Conservation (phyloP, 352 stramenopile species). For the Pythium brassicae region DNA sequence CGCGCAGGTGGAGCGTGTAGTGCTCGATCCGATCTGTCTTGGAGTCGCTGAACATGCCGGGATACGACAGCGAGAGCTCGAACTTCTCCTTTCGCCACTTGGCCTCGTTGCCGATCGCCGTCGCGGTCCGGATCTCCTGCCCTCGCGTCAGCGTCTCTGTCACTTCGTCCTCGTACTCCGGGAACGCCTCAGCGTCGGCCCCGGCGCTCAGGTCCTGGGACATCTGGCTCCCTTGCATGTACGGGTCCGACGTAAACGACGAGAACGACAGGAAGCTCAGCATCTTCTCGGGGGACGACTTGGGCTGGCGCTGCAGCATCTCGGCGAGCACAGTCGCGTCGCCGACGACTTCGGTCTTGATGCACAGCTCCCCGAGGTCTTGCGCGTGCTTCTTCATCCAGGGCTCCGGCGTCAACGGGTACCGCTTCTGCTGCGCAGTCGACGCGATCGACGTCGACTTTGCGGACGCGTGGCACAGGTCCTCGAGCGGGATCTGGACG, state of each 20-base stretch:
- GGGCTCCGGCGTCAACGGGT: conserved; percentile 52
- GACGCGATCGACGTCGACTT: conserved; percentile 49
- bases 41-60: conserved; percentile 49
- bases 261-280: conserved; percentile 53
- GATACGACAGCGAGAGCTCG: conserved; percentile 55
- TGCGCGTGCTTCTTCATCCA: conserved; percentile 66
- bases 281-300: conserved; percentile 35
- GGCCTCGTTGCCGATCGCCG: conserved; percentile 20
- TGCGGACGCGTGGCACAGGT: conserved; percentile 53
- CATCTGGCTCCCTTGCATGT: conserved; percentile 23
- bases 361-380: conserved; percentile 56
- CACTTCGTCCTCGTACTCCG: conserved; percentile 41
- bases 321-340: conserved; percentile 52
- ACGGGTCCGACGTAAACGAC: conserved; percentile 41
- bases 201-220: conserved; percentile 1
- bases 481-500: conserved; percentile 56
- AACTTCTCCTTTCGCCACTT: conserved; percentile 66
- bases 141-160: conserved; percentile 38
- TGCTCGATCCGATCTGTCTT: conserved; percentile 21
- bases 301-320: conserved; percentile 35
- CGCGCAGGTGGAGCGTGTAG: conserved; percentile 41
- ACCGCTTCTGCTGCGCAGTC: conserved; percentile 46
- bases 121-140: conserved; percentile 38
- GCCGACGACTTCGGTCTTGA: conserved; percentile 61
- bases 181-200: neutral